Evolutionary conservation across 2,329 filamentous ascomycete species (phyloP).

Genomic region (Monilinia aucupariae): DNA sequence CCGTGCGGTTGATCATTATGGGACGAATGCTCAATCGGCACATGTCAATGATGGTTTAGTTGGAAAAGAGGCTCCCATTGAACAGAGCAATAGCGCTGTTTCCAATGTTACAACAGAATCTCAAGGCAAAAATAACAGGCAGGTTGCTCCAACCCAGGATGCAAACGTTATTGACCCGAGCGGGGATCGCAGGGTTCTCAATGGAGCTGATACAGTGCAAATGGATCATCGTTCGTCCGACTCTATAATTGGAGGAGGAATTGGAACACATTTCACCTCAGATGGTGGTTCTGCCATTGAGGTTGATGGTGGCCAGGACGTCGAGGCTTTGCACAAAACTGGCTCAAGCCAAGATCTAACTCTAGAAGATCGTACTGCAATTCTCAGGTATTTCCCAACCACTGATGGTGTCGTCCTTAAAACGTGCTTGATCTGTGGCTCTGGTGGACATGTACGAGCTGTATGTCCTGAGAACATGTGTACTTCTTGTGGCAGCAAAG

Average conservation of each 20-base stretch:
- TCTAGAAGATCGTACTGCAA: slow-evolving; percentile 3
- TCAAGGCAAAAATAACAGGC: not conserved
- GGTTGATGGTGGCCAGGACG: not conserved
- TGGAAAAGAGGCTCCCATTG: not conserved
- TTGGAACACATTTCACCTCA: not conserved
- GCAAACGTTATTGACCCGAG: not conserved
- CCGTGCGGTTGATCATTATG: slow-evolving; percentile 2
- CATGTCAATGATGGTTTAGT: not conserved
- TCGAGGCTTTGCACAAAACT: not conserved
- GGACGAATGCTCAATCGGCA: not conserved
- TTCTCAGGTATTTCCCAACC: slow-evolving; percentile 43
- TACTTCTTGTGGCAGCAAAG: slow-evolving; percentile 42
- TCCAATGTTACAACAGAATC: not conserved
- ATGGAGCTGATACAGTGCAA: not conserved
- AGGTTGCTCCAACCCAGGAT: not conserved
- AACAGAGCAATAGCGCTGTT: not conserved
- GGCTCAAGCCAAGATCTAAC: not conserved
- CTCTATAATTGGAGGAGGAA: not conserved
- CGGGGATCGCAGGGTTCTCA: not conserved
- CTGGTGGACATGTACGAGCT: slow-evolving; percentile 42
- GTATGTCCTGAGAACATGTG: slow-evolving; percentile 46
- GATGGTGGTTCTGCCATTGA: not conserved
- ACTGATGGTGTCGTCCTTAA: slow-evolving; percentile 26
- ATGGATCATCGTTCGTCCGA: not conserved
- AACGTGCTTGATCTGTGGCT: slow-evolving; percentile 48